These are phyloP conservation scores for Sporothrix luriei DNA, from an alignment of 2,329 filamentous ascomycete genomes.

Conservation along the genomic window DNA sequence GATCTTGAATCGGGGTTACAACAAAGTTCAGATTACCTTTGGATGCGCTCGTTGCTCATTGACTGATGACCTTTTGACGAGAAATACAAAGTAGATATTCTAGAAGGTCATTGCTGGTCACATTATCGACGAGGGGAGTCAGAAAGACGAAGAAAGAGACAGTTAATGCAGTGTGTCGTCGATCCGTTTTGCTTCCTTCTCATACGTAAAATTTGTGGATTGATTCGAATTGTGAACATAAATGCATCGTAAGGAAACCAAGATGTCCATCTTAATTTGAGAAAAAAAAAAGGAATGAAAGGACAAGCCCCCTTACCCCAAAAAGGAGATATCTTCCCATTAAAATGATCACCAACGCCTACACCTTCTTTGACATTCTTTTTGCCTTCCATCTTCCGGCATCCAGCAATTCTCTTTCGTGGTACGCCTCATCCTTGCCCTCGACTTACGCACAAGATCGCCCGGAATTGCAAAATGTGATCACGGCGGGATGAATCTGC, in stretches of 20 bases:
- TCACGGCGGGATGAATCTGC: not conserved
- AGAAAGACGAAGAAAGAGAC: not conserved
- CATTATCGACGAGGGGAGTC: not conserved
- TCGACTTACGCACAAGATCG: conserved; percentile 13
- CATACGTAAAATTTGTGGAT: too few species aligned
- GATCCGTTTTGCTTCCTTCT: too few species aligned
- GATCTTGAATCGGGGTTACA: not conserved
- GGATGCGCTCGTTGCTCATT: not conserved
- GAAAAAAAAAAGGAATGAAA: too few species aligned
- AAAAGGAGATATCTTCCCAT: too few species aligned
- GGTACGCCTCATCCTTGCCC: conserved; percentile 1
- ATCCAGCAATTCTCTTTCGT: not conserved
- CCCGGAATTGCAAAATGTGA: conserved; percentile 13
- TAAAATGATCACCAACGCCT: too few species aligned
- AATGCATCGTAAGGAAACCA: too few species aligned
- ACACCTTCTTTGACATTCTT: not conserved
- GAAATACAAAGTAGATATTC: not conserved
- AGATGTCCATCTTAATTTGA: too few species aligned
- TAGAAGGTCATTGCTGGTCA: not conserved
- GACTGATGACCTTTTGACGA: not conserved
- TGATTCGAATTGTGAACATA: too few species aligned
- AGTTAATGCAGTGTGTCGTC: not conserved
- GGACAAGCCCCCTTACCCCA: too few species aligned
- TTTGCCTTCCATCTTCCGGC: not conserved
- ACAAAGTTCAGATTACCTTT: not conserved